Base-by-base conservation (phyloP, 805 yeast genomes). In the Scheffersomyces ergatensis region DNA sequence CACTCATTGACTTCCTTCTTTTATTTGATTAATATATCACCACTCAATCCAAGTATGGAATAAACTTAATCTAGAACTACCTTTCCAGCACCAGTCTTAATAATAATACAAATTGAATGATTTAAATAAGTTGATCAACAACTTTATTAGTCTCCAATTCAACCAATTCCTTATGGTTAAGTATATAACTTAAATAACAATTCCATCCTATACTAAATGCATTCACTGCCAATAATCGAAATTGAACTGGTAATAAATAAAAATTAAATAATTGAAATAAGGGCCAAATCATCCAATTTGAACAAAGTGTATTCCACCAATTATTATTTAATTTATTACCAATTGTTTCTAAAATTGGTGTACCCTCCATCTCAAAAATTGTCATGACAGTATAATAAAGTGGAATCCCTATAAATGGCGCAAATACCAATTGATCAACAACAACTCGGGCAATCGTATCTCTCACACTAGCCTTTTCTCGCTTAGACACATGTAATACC, bases 211-310 rank as follows among this genome's bases (percentile, higher is more conserved):
- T 77, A 36, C 92, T 80, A 19, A 86, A 73, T 3, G 80, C 43
- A 53, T 88, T 88, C 23, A 85, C 95, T 9, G 80, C 69, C 34
- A 86, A 53, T 34, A 90, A 60, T 29, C 95, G 74, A 50, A 76
- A 78, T 33, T 81, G 81, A 6, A 81, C 76, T 0, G 97, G 97
- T 2, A 89, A 76, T 6, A 86, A 53, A 34, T 81, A 74, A 55
- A 92, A 88, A 63, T 92, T 93, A 46, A 83, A 47, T 40, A 81
- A 54, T 63, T 93, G 98, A 47, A 93, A 85, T 0, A 78, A 62
- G 0, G 98, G 98, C 99, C 98, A 93, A 11, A 92, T 84, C 38
- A 72, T 55, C 90, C 95, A 89, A 59, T 89, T 90, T 14, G 85
- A 72, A 25, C 69, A 58, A 32, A 90, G 62, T 0, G 96, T 89